Evolutionary conservation across 805 yeast species (phyloP).

Genomic region (Priceomyces carsonii): DNA sequence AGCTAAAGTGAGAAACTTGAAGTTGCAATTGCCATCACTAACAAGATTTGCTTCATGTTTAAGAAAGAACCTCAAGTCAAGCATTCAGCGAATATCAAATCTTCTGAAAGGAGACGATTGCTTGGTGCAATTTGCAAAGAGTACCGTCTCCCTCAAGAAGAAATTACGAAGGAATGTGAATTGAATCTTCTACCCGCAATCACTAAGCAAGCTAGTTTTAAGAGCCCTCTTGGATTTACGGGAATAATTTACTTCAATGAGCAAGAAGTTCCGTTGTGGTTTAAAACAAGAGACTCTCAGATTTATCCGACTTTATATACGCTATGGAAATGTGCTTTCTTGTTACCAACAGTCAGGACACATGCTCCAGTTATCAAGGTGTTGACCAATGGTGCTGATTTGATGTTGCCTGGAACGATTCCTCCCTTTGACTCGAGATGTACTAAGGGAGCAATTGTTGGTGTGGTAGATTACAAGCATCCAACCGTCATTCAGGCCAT

Average conservation of each 20-base stretch:
- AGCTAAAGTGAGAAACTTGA: too few relatives aligned
- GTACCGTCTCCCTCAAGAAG: constrained; percentile 40
- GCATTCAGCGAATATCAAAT: constrained; percentile 75
- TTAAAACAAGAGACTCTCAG: constrained; percentile 56
- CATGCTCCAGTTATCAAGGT: constrained; percentile 72
- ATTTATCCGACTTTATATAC: constrained; percentile 72
- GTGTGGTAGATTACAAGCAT: constrained; percentile 57
- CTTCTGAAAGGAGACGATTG: constrained; percentile 71
- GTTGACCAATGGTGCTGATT: constrained; percentile 75
- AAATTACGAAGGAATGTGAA: constrained; percentile 43
- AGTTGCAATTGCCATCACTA: too few relatives aligned
- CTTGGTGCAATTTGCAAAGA: constrained; percentile 41
- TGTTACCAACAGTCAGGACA: constrained; percentile 70
- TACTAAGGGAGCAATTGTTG: constrained; percentile 62
- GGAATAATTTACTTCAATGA: constrained; percentile 70
- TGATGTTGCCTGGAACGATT: constrained; percentile 73
- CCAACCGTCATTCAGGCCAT: constrained; percentile 73
- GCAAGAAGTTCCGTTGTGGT: constrained; percentile 70
- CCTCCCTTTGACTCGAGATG: constrained; percentile 58
- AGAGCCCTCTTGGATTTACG: constrained; percentile 47
- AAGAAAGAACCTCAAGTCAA: constrained; percentile 61
- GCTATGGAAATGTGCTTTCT: constrained; percentile 65
- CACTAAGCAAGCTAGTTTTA: constrained; percentile 64
- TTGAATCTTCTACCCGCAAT: constrained; percentile 48
- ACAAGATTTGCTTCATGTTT: constrained; percentile 56